A percentile compares a stretch with the other conserved stretches of the same genome.
phyloP scores from a whole-genome alignment of 371 early-diverging fungal species.

The Syncephalis plumigaleata region DNA sequence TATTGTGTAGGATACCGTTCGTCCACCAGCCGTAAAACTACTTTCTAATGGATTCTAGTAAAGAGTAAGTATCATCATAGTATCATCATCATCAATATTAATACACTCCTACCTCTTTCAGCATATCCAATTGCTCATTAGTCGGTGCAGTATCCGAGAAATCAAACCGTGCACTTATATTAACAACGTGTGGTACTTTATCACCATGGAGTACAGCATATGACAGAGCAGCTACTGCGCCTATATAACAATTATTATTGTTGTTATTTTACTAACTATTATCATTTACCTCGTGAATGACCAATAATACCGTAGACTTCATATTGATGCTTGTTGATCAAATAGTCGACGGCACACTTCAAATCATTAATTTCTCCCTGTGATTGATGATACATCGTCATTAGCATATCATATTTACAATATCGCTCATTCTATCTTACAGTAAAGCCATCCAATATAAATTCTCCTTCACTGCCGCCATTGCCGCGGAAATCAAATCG shows the following conservation, averaged over 20 bases:
- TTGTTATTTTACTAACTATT: background rate
- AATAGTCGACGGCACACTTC: conserved; percentile 21
- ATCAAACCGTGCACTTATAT: conserved; percentile 30
- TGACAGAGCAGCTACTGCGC: conserved; percentile 26
- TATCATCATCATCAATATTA: too few species aligned
- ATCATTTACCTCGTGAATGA: conserved; percentile 26
- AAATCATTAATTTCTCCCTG: conserved; percentile 30
- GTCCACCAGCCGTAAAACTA: too few species aligned
- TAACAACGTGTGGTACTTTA: conserved; percentile 22
- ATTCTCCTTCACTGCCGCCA: conserved; percentile 23
- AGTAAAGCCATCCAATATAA: conserved; percentile 16
- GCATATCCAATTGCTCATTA: conserved; percentile 9
- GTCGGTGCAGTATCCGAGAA: conserved; percentile 18
- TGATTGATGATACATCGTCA: background rate
- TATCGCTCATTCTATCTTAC: background rate
- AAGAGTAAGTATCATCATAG: too few species aligned
- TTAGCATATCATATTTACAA: background rate
- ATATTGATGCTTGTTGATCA: conserved; percentile 26
- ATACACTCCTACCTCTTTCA: conserved; percentile 8
- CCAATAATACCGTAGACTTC: conserved; percentile 32
- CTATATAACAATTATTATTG: conserved; percentile 11
- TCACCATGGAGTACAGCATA: conserved; percentile 26
- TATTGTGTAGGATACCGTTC: too few species aligned
- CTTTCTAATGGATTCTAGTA: too few species aligned
- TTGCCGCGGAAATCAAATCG: conserved; percentile 32